Percentiles rank a stretch among this genome's conserved stretches.
Conservation (phyloP, 306 rosid genomes). For the Phaseolus lunatus region DNA sequence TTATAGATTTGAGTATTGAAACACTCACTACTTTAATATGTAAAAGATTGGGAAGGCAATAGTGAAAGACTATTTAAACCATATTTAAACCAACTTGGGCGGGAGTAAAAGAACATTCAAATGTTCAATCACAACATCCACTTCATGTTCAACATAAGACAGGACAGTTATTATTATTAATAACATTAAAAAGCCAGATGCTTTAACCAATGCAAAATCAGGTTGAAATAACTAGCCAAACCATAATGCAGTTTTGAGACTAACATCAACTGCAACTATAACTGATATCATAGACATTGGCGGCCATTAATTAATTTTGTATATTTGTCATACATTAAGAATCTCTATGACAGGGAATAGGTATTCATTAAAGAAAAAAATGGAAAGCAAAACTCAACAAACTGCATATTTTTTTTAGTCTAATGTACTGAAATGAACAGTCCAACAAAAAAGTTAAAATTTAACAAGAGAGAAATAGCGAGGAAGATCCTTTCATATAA, state of each 20-base stretch:
- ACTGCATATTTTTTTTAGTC: slow-evolving; percentile 19
- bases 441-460: neutral
- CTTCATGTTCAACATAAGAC: slow-evolving; percentile 3
- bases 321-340: slow-evolving; percentile 7
- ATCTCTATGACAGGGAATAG: neutral
- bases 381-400: slow-evolving; percentile 2
- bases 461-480: neutral
- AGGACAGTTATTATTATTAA: neutral
- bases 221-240: neutral
- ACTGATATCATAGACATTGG: slow-evolving; percentile 23
- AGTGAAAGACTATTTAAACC: no score
- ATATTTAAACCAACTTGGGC: no score
- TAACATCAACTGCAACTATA: neutral
- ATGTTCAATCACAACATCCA: slow-evolving; percentile 13
- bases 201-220: slow-evolving; percentile 12
- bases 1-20: no score
- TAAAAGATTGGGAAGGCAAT: no score
- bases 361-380: slow-evolving; percentile 24
- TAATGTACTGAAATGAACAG: slow-evolving; percentile 30
- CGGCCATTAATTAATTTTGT: slow-evolving; percentile 20
- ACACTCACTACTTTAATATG: no score
- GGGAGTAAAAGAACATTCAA: neutral
- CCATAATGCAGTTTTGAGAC: neutral
- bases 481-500: slow-evolving; percentile 15
- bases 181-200: slow-evolving; percentile 9